Evolutionary conservation across 208 protist species (phyloP), one percentile per base, ranked within the genome.

Genomic region (Novymonas esmeraldas): DNA sequence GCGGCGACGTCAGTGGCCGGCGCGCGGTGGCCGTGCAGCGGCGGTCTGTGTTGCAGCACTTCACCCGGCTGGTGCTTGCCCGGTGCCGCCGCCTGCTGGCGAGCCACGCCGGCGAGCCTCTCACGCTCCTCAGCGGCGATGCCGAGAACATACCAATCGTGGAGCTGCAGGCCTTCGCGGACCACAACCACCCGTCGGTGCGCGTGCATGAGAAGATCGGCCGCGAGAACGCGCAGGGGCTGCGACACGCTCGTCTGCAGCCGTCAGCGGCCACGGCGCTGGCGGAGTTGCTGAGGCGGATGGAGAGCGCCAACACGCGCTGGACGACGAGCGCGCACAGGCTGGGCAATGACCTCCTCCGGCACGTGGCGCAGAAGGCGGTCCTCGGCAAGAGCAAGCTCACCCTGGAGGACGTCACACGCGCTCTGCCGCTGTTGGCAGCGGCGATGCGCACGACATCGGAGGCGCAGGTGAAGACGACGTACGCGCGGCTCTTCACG

Each of bases 201-300:
- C 70, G 84, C 14, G 71, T 96, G 24, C 90, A 96, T 70, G 72
- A 81, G 50, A 85, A 87, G 38, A 70, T 96, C 11, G 87, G 87
- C 51, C 81, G 79, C 49, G 61, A 78, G 2, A 87, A 90, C 64
- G 87, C 87, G 31, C 85, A 87, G 61, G 90, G 90, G 0, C 60
- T 94, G 29, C 85, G 90, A 9, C 77, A 75, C 33, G 85, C 79
- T 0, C 56, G 50, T 6, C 70, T 96, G 39, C 62, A 75, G n/a
- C 49, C 85, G 4, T 39, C 56, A 18, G 52, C 73, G 7, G 89
- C 87, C 0, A 72, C 90, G 20, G 39, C 26, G 1, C 39, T 95
- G 24, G 67, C 76, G 13, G 82, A 87, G 72, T 75, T 94, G 45
- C 68, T 93, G 26, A 56, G 76, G 13, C 79, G 80, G 14, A 64